phyloP scores from a whole-genome alignment of 768 basidiomycete species.

The Leccinum obscurum region DNA sequence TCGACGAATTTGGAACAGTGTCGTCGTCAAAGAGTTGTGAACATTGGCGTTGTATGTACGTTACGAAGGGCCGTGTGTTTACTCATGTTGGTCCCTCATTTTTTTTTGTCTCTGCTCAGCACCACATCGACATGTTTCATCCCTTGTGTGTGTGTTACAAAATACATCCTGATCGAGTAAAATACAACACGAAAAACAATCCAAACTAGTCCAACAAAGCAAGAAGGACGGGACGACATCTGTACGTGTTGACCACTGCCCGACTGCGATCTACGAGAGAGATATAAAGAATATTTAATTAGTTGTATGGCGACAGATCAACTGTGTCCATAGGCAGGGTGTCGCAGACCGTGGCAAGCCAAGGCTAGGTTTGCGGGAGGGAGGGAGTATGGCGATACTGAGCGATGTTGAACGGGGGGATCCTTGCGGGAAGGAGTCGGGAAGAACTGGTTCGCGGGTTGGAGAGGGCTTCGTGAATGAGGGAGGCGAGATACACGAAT shows the following conservation, averaged over 20 bases:
- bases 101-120: not conserved
- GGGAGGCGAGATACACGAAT: slow-evolving; percentile 36
- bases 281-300: slow-evolving; percentile 13
- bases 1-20: not conserved
- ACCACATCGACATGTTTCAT: not conserved
- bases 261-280: slow-evolving; percentile 16
- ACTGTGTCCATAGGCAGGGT: slow-evolving; percentile 10
- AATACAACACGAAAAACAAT: slow-evolving; percentile 27
- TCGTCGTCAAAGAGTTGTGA: no score
- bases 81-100: slow-evolving; percentile 19
- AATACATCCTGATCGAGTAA: slow-evolving; percentile 23
- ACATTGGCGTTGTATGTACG: no score
- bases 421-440: slow-evolving; percentile 15
- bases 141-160: slow-evolving; percentile 10
- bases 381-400: slow-evolving; percentile 8
- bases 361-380: slow-evolving; percentile 14
- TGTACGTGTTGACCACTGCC: slow-evolving; percentile 16
- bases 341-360: slow-evolving; percentile 15
- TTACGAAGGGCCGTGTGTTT: slow-evolving; percentile 13
- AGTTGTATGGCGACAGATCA: slow-evolving; percentile 6
- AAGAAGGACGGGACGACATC: slow-evolving; percentile 6
- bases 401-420: slow-evolving; percentile 1
- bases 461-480: slow-evolving; percentile 23
- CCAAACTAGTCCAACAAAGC: slow-evolving; percentile 14
- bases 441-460: slow-evolving; percentile 29